Conservation (phyloP, 345 rosid species). For the Salix exigua region DNA sequence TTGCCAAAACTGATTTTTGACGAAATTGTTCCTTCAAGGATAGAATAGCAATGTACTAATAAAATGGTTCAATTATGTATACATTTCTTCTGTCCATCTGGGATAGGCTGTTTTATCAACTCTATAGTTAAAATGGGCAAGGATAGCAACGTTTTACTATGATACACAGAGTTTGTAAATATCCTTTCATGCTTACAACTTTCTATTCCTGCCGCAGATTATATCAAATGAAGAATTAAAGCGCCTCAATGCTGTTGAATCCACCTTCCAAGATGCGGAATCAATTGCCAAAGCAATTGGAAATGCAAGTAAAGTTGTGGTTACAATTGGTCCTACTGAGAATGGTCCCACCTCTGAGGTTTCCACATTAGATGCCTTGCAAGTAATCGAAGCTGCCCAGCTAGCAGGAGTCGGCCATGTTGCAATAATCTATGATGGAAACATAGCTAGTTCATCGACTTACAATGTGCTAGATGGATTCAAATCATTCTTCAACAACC, state of each 20-base stretch:
- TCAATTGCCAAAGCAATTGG: slow-evolving; percentile 96
- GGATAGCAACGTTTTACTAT: not conserved
- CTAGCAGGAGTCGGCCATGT: slow-evolving; percentile 85
- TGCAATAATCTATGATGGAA: slow-evolving; percentile 64
- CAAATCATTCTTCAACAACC: slow-evolving; percentile 68
- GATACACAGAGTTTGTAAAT: not conserved
- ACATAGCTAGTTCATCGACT: slow-evolving; percentile 40
- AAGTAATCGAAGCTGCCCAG: slow-evolving; percentile 73
- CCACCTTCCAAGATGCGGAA: slow-evolving; percentile 59
- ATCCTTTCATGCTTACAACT: not conserved
- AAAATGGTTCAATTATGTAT: not conserved
- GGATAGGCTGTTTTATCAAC: not conserved
- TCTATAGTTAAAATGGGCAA: not conserved
- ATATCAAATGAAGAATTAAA: slow-evolving; percentile 70
- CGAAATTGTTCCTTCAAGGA: not conserved
- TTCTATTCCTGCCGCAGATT: slow-evolving; percentile 39
- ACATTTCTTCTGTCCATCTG: not conserved
- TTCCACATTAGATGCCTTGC: slow-evolving; percentile 65
- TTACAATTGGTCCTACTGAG: slow-evolving; percentile 69
- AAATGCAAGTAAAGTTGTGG: slow-evolving; percentile 83
- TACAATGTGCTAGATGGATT: slow-evolving; percentile 74
- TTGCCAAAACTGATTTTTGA: not conserved
- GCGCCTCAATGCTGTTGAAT: slow-evolving; percentile 86
- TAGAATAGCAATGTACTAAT: not conserved
- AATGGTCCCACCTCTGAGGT: slow-evolving; percentile 64